Evolutionary conservation across 208 protist genomes (phyloP), one percentile per base, ranked within the genome.

Genomic region (Crithidia acanthocephali): DNA sequence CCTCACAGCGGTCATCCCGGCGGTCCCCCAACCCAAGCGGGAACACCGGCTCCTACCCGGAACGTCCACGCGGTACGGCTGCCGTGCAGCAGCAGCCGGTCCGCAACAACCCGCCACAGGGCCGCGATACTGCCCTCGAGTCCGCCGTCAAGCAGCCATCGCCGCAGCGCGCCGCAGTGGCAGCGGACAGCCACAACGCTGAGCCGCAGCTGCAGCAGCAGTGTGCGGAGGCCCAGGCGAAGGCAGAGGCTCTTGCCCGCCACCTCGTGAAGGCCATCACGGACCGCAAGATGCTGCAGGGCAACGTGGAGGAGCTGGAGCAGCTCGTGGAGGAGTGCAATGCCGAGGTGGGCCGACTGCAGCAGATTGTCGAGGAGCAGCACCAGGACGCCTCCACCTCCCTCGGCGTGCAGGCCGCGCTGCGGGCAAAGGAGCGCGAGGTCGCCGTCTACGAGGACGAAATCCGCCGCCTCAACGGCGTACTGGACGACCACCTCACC

Each of bases 371-470:
- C 6, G 82, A 85, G 64, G 63, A 84, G 55, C 77, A 90, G 77
- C 79, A 84, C 56, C 66, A 71, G 32, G 66, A 78, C 37, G 68
- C 62, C 27, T 56, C 56, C 28, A 56, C 40, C 72, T 63, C 64
- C 50, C 53, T 71, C 48, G 72, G 50, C n/a, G 45, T 76, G 55
- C 45, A 62, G 71, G 78, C 83, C 15, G 81, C 87, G 32, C 59
- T 92, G 53, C 76, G 85, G 20, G 84, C 82, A 9, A 95, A 95
- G 74, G 88, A 93, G 61, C 73, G 85, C 18, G 91, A 95, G 68
- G 67, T 95, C 33, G 80, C 76, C 35, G 62, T 92, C 30, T 95
- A 87, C 65, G 91, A 95, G 37, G 83, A 89, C 28, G 91, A 95
- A 57, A 85, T 95, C 20, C 50, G 74, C 55, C 81, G 86, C 27